Evolutionary conservation across 2,329 filamentous ascomycete genomes (phyloP), one percentile per base, ranked within the genome.

Genomic region (Aureobasidium sp.): DNA sequence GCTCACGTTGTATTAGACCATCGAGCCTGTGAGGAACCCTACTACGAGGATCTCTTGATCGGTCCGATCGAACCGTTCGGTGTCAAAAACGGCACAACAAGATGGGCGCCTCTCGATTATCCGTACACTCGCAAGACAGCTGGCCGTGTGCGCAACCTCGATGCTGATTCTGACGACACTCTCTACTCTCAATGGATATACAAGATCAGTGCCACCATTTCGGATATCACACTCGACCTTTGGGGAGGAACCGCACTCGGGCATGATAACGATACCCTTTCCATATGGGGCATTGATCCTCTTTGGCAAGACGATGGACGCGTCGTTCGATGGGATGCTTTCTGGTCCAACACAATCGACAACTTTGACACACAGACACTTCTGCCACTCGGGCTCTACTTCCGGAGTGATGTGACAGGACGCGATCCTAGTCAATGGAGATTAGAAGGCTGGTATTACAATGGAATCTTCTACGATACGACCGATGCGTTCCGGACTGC

Each of bases 371-470:
- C 75, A 11, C 68, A 69, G 41, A 78, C 78, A 1, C 69, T 81
- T 14, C 70, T 81, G 7, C 79, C 80, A 1, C 74, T 78, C 1
- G 77, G 78, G 1, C 66, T 82, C 1, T 74, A 70, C 64, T 70
- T 76, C 59, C 71, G 71, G 48, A 63, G 71, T 22, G 79, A 85
- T 64, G 69, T 82, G 0, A 83, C 80, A 0, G 79, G 80, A 0
- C 75, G 79, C 6, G 78, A 84, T 63, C 77, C 79, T 9, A 72
- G 74, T 15, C 71, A 79, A 39, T 85, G 83, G 83, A 73, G 68
- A 15, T 68, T 82, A 0, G 72, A 76, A 20, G 79, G 79, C 1
- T 84, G 82, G 80, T 77, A 81, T 17, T 84, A 83, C 67, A 79
- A 82, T 62, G 77, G 78, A 48, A 69, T 80, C n/a, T 80, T 80